Base-by-base conservation (phyloP, 2,329 filamentous ascomycete species). In the Fusarium udum region DNA sequence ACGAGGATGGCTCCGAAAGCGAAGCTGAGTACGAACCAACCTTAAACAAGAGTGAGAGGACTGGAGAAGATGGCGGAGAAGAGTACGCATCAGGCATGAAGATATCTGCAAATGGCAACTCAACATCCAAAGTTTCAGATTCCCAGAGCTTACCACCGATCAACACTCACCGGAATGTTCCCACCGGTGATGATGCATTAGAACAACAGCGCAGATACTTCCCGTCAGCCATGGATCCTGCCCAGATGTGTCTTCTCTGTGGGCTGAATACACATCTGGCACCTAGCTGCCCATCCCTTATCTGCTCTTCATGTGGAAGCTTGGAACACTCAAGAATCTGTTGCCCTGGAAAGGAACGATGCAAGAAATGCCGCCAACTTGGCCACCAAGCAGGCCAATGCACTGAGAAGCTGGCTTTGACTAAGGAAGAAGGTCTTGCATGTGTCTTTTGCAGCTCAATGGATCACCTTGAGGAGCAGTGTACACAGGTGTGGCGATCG, bases 361-460 rank as follows among this genome's bases (percentile, higher is more conserved):
- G 90, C 78, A 78, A 75, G 55, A 90, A 89, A 77, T 94, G 92
- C 80, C 86, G 85, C 53, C 88, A 91, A 79, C 83, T 87, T 48
- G 92, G 92, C 15, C 92, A 94, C 76, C 74, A 77, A 57, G 80
- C 82, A 24, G 74, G 80, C 2, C 74, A 81, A 13, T 94, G 92
- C 77, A 75, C 80, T 4, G 89, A 92, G 70, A 89, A 89, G 68
- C 84, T 92, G 46, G 79, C 81, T 6, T 73, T 87, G 57, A 82
- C 86, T 22, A 86, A 86, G 69, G 85, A 85, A 22, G 89, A 91
- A 62, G 85, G 85, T 28, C 82, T 87, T 52, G 85, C 86, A 6
- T 94, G 92, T 78, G 88, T 88, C 16, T 83, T 90, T 39, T 94
- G 92, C 79, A 82, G 82, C 43, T 85, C 85, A 12, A 72, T 77